phyloP scores from a whole-genome alignment of 208 protist genomes.

The Crithidia expoeki region DNA sequence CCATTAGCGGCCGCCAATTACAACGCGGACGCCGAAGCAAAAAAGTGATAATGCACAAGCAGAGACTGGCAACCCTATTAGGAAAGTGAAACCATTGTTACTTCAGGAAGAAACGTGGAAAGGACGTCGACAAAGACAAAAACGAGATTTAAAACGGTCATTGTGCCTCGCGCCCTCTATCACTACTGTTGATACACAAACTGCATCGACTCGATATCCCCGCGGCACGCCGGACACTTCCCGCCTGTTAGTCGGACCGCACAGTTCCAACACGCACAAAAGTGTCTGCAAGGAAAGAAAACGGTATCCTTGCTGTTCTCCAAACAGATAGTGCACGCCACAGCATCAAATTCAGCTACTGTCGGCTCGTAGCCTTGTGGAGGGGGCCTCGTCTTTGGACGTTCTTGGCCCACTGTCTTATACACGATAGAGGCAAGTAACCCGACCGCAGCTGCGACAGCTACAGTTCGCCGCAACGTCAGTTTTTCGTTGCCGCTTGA shows the following conservation, averaged over 20 bases:
- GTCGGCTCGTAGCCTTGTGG: slow-evolving; percentile 60
- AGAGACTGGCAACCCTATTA: too few relatives aligned
- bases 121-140: too few relatives aligned
- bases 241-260: slow-evolving; percentile 29
- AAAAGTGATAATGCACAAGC: too few relatives aligned
- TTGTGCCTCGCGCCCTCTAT: too few relatives aligned
- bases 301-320: slow-evolving; percentile 66
- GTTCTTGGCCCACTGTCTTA: slow-evolving; percentile 17
- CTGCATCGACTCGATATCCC: slow-evolving; percentile 44
- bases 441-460: slow-evolving; percentile 26
- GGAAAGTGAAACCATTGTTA: too few relatives aligned
- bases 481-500: neutral
- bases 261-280: slow-evolving; percentile 76
- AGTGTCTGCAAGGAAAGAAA: slow-evolving; percentile 73
- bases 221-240: slow-evolving; percentile 58
- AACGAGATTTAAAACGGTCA: too few relatives aligned
- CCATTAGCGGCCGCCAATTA: too few relatives aligned
- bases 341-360: slow-evolving; percentile 45
- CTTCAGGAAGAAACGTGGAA: too few relatives aligned
- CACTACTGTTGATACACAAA: slow-evolving; percentile 60
- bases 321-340: slow-evolving; percentile 77
- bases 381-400: slow-evolving; percentile 27
- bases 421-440: slow-evolving; percentile 36
- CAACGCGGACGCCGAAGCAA: too few relatives aligned
- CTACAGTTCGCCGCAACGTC: slow-evolving; percentile 15